Percentiles rank a stretch among this genome's conserved stretches.
These are phyloP conservation scores for Kwoniella heveanensis DNA, from an alignment of 768 basidiomycete genomes.

Conservation along the genomic window DNA sequence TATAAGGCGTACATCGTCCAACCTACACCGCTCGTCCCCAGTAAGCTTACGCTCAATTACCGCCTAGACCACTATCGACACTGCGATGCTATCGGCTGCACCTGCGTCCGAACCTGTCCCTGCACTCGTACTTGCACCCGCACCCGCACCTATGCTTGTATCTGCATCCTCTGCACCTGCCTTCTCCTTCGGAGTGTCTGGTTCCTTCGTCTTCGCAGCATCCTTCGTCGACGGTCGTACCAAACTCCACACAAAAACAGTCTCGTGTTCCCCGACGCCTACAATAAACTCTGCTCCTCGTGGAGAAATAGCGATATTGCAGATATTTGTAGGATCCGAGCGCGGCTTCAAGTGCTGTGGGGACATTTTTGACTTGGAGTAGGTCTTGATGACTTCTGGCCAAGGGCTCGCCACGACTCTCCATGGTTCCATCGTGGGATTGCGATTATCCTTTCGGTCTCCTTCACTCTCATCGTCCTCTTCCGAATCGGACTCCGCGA, in stretches of 20 bases:
- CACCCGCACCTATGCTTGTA: too few relatives aligned
- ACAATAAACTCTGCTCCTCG: conserved; percentile 30
- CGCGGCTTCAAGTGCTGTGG: background rate
- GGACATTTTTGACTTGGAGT: background rate
- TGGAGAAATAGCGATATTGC: conserved; percentile 22
- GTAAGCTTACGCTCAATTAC: too few relatives aligned
- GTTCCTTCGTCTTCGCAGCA: too few relatives aligned
- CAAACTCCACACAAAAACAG: conserved; percentile 19
- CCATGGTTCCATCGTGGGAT: conserved; percentile 17
- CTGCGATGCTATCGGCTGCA: too few relatives aligned
- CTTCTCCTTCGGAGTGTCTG: too few relatives aligned
- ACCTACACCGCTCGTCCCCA: too few relatives aligned
- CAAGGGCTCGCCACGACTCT: conserved; percentile 3
- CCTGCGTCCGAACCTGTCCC: too few relatives aligned
- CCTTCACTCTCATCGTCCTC: background rate
- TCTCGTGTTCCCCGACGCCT: conserved; percentile 17
- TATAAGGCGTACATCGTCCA: too few relatives aligned
- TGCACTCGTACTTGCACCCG: too few relatives aligned
- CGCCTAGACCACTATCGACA: too few relatives aligned
- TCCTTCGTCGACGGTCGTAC: background rate
- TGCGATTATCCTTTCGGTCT: too few relatives aligned
- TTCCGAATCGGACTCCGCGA: background rate
- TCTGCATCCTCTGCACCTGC: too few relatives aligned
- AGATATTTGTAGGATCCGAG: background rate
- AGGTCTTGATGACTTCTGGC: background rate